Conservation (phyloP, 257 asterid genomes). For the Petunia secreta region DNA sequence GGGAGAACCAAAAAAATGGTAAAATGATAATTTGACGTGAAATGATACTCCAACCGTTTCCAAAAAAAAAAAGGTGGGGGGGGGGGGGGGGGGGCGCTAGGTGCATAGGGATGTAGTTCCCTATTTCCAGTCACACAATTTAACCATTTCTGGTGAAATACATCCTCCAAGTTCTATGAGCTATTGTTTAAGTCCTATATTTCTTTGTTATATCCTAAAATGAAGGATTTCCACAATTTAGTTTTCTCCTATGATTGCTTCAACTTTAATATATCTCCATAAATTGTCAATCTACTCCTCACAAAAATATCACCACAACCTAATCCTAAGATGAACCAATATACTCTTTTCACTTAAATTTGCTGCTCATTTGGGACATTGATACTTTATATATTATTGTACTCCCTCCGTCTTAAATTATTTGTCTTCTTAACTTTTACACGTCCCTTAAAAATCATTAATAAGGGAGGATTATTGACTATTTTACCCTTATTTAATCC, state of each 20-base stretch:
- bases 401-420: neutral
- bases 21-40: conserved; percentile 28
- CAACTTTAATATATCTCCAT: neutral
- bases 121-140: too few relatives aligned
- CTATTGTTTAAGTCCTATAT: neutral
- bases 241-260: neutral
- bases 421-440: too few relatives aligned
- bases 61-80: neutral
- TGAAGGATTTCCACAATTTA: conserved; percentile 39
- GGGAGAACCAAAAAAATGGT: too few relatives aligned
- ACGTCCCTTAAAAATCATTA: too few relatives aligned
- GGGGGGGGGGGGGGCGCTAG: too few relatives aligned
- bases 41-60: conserved; percentile 32
- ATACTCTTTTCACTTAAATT: too few relatives aligned
- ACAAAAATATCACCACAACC: neutral
- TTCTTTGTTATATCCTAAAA: conserved; percentile 33
- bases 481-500: too few relatives aligned
- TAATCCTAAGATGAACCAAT: neutral
- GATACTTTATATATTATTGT: too few relatives aligned
- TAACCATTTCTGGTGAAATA: conserved; percentile 31
- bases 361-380: neutral
- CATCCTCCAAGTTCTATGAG: conserved; percentile 19
- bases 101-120: too few relatives aligned
- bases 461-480: too few relatives aligned
- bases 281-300: neutral